These are phyloP conservation scores for Verbascum thapsus DNA, from an alignment of 257 asterid genomes.

Conservation along the genomic window DNA sequence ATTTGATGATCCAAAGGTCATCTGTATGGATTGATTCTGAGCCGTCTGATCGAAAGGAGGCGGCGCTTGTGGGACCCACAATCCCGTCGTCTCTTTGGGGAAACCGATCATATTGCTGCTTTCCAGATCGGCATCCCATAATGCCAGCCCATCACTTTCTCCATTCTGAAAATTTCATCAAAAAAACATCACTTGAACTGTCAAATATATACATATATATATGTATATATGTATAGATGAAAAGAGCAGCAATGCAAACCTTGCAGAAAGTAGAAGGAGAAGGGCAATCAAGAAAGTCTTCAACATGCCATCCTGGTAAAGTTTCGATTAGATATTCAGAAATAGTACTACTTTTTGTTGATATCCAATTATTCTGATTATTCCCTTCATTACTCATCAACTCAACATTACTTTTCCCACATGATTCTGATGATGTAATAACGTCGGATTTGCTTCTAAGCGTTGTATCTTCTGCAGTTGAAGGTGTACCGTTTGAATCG, in stretches of 20 bases:
- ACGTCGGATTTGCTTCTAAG: conserved; percentile 11
- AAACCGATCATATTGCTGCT: conserved; percentile 32
- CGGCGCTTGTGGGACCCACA: conserved; percentile 73
- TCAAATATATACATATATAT: no score
- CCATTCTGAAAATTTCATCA: conserved; percentile 40
- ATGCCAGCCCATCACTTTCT: conserved; percentile 49
- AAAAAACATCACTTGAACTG: no score
- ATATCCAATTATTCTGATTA: conserved; percentile 20
- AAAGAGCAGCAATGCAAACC: conserved; percentile 48
- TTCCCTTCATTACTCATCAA: conserved; percentile 30
- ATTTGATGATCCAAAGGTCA: conserved; percentile 44
- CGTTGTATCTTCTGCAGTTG: conserved; percentile 35
- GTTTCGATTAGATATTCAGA: conserved; percentile 79
- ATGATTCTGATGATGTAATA: conserved; percentile 15
- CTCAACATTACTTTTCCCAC: conserved; percentile 24
- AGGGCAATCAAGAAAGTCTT: conserved; percentile 67
- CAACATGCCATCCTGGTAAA: conserved; percentile 92
- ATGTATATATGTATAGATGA: neutral
- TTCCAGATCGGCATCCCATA: conserved; percentile 53
- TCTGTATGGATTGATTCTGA: conserved; percentile 41
- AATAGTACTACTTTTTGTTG: conserved; percentile 64
- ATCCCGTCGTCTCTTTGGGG: conserved; percentile 46
- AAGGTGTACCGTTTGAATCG: conserved; percentile 23
- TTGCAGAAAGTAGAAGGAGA: conserved; percentile 51
- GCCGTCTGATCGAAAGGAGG: conserved; percentile 27